A percentile compares a stretch with the other conserved stretches of the same genome.
Evolutionary conservation across 2,329 filamentous ascomycete species (phyloP).

Genomic region (Aspergillus texensis): DNA sequence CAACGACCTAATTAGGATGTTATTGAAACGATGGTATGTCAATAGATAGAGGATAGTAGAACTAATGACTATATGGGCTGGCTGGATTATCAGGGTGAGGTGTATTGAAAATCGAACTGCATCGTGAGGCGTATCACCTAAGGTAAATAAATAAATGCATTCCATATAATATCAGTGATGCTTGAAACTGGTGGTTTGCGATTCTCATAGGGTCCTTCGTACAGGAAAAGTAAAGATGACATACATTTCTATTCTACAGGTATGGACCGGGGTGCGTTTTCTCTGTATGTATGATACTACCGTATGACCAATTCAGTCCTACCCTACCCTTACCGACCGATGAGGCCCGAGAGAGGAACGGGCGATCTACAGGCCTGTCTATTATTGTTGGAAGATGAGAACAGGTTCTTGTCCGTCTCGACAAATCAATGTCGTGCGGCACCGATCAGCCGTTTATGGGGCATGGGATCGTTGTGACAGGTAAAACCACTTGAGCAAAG

Average conservation of each 20-base stretch:
- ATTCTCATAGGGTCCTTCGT: background rate
- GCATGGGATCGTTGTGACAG: slow-evolving; percentile 37
- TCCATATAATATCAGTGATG: background rate
- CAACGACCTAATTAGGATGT: background rate
- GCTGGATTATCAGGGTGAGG: too few species aligned
- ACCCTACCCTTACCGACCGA: slow-evolving; percentile 6
- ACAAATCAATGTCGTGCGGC: slow-evolving; percentile 26
- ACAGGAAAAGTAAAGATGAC: background rate
- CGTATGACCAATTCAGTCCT: slow-evolving; percentile 5
- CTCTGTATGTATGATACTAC: slow-evolving; percentile 1
- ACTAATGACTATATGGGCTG: too few species aligned
- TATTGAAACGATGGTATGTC: slow-evolving; percentile 6
- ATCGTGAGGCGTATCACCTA: too few species aligned
- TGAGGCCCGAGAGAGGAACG: background rate
- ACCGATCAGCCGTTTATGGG: slow-evolving; percentile 44
- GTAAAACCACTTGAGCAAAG: slow-evolving; percentile 23
- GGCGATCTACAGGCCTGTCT: slow-evolving; percentile 15
- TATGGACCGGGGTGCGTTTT: background rate
- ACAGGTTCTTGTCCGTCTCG: slow-evolving; percentile 29
- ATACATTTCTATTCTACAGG: background rate
- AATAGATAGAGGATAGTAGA: background rate
- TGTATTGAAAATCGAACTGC: background rate
- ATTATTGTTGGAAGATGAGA: slow-evolving; percentile 23
- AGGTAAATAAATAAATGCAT: background rate
- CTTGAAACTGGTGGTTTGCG: background rate